These are phyloP conservation scores for Colletotrichum coccodes DNA, from an alignment of 2,329 filamentous ascomycete species.

Conservation along the genomic window DNA sequence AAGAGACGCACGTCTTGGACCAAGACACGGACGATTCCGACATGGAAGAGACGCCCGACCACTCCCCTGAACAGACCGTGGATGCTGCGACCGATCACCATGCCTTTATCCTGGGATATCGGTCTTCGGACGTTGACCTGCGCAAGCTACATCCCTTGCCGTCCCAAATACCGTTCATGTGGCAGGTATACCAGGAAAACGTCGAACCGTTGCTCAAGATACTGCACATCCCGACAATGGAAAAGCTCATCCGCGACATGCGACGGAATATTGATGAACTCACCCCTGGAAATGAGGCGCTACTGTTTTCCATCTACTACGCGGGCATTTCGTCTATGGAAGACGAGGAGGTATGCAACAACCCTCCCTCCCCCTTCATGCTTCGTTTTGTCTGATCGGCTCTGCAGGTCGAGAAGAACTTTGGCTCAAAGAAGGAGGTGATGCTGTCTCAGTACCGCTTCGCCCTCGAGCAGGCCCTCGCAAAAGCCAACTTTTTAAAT, in stretches of 20 bases:
- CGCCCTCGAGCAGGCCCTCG: slow-evolving; percentile 66
- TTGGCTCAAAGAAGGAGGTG: slow-evolving; percentile 55
- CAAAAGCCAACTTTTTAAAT: slow-evolving; percentile 67
- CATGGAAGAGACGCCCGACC: slow-evolving; percentile 65
- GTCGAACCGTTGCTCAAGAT: slow-evolving; percentile 80
- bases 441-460: slow-evolving; percentile 59
- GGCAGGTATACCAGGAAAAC: slow-evolving; percentile 78
- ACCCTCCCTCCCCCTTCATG: too few species aligned
- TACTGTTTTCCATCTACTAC: slow-evolving; percentile 73
- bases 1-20: slow-evolving; percentile 46
- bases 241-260: slow-evolving; percentile 69
- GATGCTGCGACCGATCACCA: slow-evolving; percentile 65
- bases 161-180: slow-evolving; percentile 73
- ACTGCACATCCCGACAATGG: slow-evolving; percentile 75
- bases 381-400: background rate
- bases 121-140: slow-evolving; percentile 75
- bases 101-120: slow-evolving; percentile 78
- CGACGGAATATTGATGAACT: slow-evolving; percentile 69
- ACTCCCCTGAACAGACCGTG: slow-evolving; percentile 47
- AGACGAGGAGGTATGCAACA: slow-evolving; percentile 61
- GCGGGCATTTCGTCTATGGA: slow-evolving; percentile 68
- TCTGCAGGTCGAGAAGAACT: slow-evolving; percentile 47
- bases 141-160: slow-evolving; percentile 71
- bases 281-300: slow-evolving; percentile 64
- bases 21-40: slow-evolving; percentile 69